These are phyloP conservation scores for Cylindrotheca fusiformis DNA, from an alignment of 108 stramenopile genomes.

Conservation along the genomic window DNA sequence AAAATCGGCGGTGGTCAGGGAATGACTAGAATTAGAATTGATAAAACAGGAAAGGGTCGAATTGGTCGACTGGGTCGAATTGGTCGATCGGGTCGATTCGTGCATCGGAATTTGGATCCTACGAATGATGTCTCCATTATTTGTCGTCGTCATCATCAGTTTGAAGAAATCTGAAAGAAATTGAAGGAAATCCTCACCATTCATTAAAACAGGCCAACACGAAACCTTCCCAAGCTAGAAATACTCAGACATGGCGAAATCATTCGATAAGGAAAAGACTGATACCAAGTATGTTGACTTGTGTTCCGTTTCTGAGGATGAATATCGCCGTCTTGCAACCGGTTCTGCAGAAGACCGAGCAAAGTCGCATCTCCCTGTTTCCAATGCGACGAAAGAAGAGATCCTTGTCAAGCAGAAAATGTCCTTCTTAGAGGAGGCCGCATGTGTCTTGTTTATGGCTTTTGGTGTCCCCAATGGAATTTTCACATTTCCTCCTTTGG, in stretches of 20 bases:
- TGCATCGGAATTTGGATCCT: not conserved
- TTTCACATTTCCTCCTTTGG: constrained; percentile 31
- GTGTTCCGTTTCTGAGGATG: constrained; percentile 15
- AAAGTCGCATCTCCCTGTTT: constrained; percentile 1
- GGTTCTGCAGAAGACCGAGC: constrained; percentile 39
- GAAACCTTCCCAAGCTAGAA: too few relatives aligned
- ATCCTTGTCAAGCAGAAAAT: constrained; percentile 11
- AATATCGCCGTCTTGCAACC: constrained; percentile 16
- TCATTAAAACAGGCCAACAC: too few relatives aligned
- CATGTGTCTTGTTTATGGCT: constrained; percentile 25
- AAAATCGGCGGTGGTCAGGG: too few relatives aligned
- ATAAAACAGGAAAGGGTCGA: too few relatives aligned
- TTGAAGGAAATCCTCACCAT: too few relatives aligned
- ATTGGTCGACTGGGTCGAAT: too few relatives aligned
- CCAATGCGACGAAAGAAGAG: constrained; percentile 9
- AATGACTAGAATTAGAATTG: too few relatives aligned
- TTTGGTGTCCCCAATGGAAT: constrained; percentile 43
- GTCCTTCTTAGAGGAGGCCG: constrained; percentile 27
- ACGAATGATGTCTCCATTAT: constrained; percentile 1
- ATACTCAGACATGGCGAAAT: too few relatives aligned
- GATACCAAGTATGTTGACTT: constrained; percentile 28
- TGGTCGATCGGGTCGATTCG: not conserved
- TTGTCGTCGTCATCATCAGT: not conserved
- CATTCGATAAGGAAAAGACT: not conserved
- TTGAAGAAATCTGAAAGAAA: too few relatives aligned